Evolutionary conservation across 2,329 filamentous ascomycete species (phyloP), one percentile per base, ranked within the genome.

Genomic region (Exophiala calicioides): DNA sequence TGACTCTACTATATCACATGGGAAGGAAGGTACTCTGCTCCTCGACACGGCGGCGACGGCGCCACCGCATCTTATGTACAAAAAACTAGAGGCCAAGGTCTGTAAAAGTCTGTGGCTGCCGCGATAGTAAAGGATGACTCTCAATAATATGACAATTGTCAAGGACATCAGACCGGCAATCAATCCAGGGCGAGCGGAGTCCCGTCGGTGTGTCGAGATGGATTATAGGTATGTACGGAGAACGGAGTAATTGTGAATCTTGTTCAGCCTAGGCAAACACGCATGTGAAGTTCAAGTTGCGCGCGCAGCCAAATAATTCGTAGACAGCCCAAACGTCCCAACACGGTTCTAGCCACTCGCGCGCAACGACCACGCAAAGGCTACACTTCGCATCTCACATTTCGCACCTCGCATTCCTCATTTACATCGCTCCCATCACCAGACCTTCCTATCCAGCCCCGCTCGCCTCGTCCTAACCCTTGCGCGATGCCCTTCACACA

Each of bases 401-500:
- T n/a, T n/a, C n/a, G n/a, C n/a, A n/a, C n/a, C n/a, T n/a, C n/a
- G n/a, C 15, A n/a, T 21, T 7, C 38, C 19, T 43, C 24, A 13
- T 16, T 33, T 31, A 3, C 39, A 13, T 20, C 29, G 26, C 5
- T 34, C 20, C 21, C 8, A 5, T n/a, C 26, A 4, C 19, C 30
- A 18, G 6, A 31, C 29, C 12, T 30, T 38, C 13, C 24, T 21
- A 32, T 26, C 16, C 15, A 12, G 24, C 30, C 10, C 13, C 19
- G n/a, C 8, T 10, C 19, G 4, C 36, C 21, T 29, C 10, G 7
- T 10, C 26, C 20, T 33, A 12, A 18, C 23, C 15, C 33, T 15
- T 18, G 13, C 47, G 43, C 37, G 33, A 55, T 55, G 52, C 16
- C 8, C 44, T 21, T 30, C 45, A 13, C 12, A 38, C 47, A 20